Conservation (phyloP, 2,329 filamentous ascomycete genomes). For the Neonectria punicea region DNA sequence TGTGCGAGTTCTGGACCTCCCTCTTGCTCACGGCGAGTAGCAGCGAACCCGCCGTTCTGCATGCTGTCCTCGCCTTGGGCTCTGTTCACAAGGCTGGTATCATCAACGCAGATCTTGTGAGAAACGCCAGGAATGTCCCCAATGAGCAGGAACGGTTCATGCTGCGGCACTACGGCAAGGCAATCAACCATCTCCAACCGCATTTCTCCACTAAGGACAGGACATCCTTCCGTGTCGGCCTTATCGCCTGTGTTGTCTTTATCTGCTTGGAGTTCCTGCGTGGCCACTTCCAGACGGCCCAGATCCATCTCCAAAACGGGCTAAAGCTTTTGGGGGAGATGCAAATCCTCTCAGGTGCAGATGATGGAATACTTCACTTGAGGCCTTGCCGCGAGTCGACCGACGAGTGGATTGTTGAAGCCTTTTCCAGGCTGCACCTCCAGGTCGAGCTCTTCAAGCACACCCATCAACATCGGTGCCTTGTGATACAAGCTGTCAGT, state of each 20-base stretch:
- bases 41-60: conserved; percentile 53
- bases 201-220: conserved; percentile 43
- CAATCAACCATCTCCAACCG: conserved; percentile 50
- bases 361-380: conserved; percentile 8
- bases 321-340: conserved; percentile 49
- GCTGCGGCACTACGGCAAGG: conserved; percentile 50
- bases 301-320: conserved; percentile 56
- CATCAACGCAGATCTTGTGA: conserved; percentile 12
- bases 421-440: conserved; percentile 49
- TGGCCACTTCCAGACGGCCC: conserved; percentile 50
- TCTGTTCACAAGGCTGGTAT: conserved; percentile 45
- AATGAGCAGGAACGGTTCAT: conserved; percentile 34
- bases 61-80: conserved; percentile 52
- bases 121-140: not conserved
- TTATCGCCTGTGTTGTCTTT: conserved; percentile 53
- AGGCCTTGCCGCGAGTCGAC: conserved; percentile 38
- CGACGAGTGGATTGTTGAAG: conserved; percentile 57
- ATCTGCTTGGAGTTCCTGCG: conserved; percentile 47
- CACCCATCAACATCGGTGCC: conserved; percentile 28
- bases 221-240: conserved; percentile 49
- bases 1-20: conserved; percentile 51
- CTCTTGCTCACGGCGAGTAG: conserved; percentile 50
- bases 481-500: conserved; percentile 13
- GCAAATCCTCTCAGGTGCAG: not conserved
- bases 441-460: conserved; percentile 41